Conservation (phyloP, 805 yeast species). For the Kuraishia hungarica region DNA sequence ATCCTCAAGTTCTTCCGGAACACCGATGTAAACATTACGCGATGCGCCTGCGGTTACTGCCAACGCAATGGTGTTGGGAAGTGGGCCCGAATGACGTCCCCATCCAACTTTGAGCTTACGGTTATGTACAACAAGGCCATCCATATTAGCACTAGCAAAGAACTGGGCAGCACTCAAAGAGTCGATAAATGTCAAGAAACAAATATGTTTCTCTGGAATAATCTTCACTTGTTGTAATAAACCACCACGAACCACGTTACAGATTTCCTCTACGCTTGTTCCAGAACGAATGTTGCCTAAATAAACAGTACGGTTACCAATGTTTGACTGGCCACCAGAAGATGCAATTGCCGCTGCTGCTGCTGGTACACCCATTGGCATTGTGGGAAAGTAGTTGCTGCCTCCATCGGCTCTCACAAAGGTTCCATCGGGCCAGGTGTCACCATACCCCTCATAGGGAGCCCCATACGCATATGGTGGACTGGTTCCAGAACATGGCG, state of each 20-base stretch:
- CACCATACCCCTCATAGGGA: neutral
- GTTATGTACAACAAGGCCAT: conserved; percentile 54
- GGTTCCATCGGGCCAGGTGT: conserved; percentile 11
- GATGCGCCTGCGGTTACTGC: conserved; percentile 72
- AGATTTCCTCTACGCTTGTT: conserved; percentile 63
- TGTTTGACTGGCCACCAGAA: conserved; percentile 6
- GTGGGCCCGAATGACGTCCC: conserved; percentile 63
- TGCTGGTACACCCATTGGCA: neutral
- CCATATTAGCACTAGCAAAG: conserved; percentile 48
- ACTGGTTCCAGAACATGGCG: neutral
- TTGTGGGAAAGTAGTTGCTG: neutral
- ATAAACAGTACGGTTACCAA: conserved; percentile 60
- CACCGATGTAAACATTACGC: conserved; percentile 68
- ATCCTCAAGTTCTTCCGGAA: conserved; percentile 25
- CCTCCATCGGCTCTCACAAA: neutral
- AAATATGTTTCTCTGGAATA: conserved; percentile 44
- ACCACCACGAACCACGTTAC: conserved; percentile 76
- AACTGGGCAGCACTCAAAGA: conserved; percentile 59
- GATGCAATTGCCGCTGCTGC: conserved; percentile 3
- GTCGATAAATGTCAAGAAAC: conserved; percentile 65
- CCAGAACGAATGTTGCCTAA: conserved; percentile 58
- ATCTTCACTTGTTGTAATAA: conserved; percentile 49
- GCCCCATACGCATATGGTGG: neutral
- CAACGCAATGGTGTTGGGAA: conserved; percentile 42
- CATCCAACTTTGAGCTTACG: conserved; percentile 59